Percentiles rank a stretch among this genome's conserved stretches.
Evolutionary conservation across 2,329 filamentous ascomycete genomes (phyloP).

Genomic region (Coniochaeta pulveracea): DNA sequence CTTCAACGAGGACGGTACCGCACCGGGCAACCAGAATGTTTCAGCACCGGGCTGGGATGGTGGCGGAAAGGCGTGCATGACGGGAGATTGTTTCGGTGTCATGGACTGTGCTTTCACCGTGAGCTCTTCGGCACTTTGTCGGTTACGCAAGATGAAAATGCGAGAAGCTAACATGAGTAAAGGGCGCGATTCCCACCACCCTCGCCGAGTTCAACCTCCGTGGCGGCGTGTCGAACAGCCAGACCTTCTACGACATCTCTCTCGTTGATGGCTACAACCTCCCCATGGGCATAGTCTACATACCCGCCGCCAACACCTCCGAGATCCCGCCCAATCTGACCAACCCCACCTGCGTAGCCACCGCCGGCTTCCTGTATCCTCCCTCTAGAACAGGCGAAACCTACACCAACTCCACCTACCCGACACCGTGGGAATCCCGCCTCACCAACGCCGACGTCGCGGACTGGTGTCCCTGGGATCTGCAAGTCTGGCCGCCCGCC

Average conservation of each 20-base stretch:
- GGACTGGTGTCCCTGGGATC: conserved; percentile 71
- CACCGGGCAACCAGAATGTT: conserved; percentile 20
- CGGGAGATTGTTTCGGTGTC: conserved; percentile 65
- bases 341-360: conserved; percentile 67
- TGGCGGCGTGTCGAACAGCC: conserved; percentile 44
- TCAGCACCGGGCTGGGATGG: conserved; percentile 27
- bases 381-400: conserved; percentile 37
- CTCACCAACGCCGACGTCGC: conserved; percentile 45
- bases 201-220: conserved; percentile 72
- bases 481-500: conserved; percentile 55
- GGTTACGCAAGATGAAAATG: neutral
- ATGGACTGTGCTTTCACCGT: conserved; percentile 60
- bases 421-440: conserved; percentile 53
- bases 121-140: conserved; percentile 18
- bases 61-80: conserved; percentile 49
- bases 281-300: conserved; percentile 52
- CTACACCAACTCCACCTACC: conserved; percentile 53
- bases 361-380: conserved; percentile 47
- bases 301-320: conserved; percentile 47
- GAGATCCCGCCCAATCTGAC: conserved; percentile 66
- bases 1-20: conserved; percentile 53
- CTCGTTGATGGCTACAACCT: conserved; percentile 80
- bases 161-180: conserved; percentile 1
- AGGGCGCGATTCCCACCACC: conserved; percentile 65
- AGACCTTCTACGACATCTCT: conserved; percentile 77